phyloP scores from a whole-genome alignment of 352 stramenopile species.

The Pythium chondricola region DNA sequence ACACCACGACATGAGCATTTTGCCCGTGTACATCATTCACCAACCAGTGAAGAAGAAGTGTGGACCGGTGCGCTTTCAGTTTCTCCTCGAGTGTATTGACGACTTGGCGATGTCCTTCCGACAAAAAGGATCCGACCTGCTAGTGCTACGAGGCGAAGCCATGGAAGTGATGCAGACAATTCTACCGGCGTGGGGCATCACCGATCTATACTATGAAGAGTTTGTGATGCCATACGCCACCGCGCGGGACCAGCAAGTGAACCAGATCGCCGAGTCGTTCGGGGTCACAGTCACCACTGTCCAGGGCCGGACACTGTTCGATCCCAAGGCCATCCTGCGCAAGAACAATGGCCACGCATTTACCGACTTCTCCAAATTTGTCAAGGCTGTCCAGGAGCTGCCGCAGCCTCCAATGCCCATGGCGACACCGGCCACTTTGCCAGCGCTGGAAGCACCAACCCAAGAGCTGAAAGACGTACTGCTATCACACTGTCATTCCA shows the following conservation, averaged over 20 bases:
- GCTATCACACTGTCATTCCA: constrained; percentile 21
- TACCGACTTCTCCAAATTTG: constrained; percentile 45
- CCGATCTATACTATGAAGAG: constrained; percentile 65
- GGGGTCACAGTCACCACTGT: constrained; percentile 30
- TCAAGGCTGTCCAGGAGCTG: constrained; percentile 49
- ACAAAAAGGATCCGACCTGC: constrained; percentile 27
- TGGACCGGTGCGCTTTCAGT: constrained; percentile 76
- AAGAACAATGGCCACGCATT: constrained; percentile 35
- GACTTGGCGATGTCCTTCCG: constrained; percentile 57
- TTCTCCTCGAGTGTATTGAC: constrained; percentile 88
- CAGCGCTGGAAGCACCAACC: constrained; percentile 16
- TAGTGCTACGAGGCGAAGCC: constrained; percentile 55
- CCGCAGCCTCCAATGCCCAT: constrained; percentile 44
- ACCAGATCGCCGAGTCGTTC: constrained; percentile 25
- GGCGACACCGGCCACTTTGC: constrained; percentile 22
- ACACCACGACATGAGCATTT: constrained; percentile 22
- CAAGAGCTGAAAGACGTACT: constrained; percentile 15
- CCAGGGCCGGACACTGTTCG: constrained; percentile 47
- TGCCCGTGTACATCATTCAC: constrained; percentile 88
- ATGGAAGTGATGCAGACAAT: constrained; percentile 45
- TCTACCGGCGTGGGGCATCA: constrained; percentile 52
- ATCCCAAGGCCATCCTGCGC: constrained; percentile 45
- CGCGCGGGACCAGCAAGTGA: constrained; percentile 35
- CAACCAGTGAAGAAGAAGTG: constrained; percentile 60
- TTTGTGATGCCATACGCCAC: constrained; percentile 46